phyloP scores from a whole-genome alignment of 106 monocot species.

The Acorus gramineus region DNA sequence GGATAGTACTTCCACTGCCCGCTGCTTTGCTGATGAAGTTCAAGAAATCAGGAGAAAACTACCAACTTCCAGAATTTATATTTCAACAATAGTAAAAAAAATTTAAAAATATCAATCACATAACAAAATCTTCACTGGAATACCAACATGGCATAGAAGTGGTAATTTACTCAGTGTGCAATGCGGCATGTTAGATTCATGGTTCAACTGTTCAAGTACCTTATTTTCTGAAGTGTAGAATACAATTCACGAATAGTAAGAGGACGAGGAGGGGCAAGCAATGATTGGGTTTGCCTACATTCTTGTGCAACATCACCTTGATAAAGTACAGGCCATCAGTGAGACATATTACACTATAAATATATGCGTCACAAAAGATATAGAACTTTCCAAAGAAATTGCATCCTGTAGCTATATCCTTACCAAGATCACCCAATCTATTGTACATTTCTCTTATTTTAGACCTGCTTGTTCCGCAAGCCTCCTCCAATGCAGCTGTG shows the following conservation, averaged over 20 bases:
- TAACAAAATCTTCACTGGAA: too few relatives aligned
- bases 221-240: slow-evolving; percentile 54
- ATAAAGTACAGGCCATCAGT: not conserved
- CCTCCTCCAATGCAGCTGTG: slow-evolving; percentile 66
- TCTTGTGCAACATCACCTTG: slow-evolving; percentile 92
- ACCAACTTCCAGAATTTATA: not conserved
- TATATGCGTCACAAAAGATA: not conserved
- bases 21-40: slow-evolving; percentile 38
- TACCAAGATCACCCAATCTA: slow-evolving; percentile 84
- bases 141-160: too few relatives aligned
- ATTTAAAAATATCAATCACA: too few relatives aligned
- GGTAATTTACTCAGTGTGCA: too few relatives aligned
- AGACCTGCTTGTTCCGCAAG: slow-evolving; percentile 63
- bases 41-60: too few relatives aligned
- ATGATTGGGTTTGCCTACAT: slow-evolving; percentile 68
- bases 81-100: too few relatives aligned
- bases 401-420: not conserved
- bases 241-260: slow-evolving; percentile 55
- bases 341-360: not conserved
- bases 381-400: not conserved
- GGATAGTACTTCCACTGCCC: slow-evolving; percentile 60
- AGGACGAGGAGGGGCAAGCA: slow-evolving; percentile 65
- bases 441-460: slow-evolving; percentile 85
- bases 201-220: slow-evolving; percentile 26
- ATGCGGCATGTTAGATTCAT: too few relatives aligned